These are phyloP conservation scores for Arachis stenosperma DNA, from an alignment of 306 rosid genomes.

Conservation along the genomic window DNA sequence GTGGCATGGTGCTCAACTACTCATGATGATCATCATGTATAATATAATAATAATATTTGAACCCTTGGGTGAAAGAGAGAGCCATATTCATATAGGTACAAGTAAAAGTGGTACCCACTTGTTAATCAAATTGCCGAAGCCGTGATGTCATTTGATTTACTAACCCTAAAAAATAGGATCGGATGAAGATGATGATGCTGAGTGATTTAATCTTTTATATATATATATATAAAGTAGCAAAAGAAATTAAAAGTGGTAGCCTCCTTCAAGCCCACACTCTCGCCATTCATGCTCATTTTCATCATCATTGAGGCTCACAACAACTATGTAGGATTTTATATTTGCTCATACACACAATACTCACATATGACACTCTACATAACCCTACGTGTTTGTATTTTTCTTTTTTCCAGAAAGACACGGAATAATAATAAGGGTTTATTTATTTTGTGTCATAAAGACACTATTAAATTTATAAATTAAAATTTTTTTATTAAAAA, in stretches of 20 bases:
- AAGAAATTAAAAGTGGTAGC: neutral
- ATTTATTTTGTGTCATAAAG: too few relatives aligned
- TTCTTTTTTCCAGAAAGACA: too few relatives aligned
- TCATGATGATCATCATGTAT: too few relatives aligned
- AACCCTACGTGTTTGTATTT: too few relatives aligned
- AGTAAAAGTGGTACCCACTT: slow-evolving; percentile 36
- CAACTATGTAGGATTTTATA: too few relatives aligned
- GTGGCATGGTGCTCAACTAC: slow-evolving; percentile 30
- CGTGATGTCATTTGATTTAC: slow-evolving; percentile 54
- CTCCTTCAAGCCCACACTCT: slow-evolving; percentile 27
- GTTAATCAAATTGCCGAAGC: slow-evolving; percentile 49
- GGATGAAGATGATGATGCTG: slow-evolving; percentile 17
- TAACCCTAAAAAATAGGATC: slow-evolving; percentile 26
- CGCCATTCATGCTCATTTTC: neutral
- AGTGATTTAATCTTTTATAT: slow-evolving; percentile 6
- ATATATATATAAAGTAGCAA: slow-evolving; percentile 16
- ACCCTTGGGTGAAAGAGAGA: slow-evolving; percentile 30
- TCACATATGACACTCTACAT: too few relatives aligned
- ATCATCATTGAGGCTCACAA: too few relatives aligned
- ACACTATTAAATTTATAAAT: too few relatives aligned
- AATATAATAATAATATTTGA: neutral
- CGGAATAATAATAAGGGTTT: too few relatives aligned
- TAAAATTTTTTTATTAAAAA: too few relatives aligned
- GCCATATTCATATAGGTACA: slow-evolving; percentile 2
- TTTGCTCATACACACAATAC: too few relatives aligned